phyloP scores from a whole-genome alignment of 140 eudicot species.

The Eryngium alpinum region DNA sequence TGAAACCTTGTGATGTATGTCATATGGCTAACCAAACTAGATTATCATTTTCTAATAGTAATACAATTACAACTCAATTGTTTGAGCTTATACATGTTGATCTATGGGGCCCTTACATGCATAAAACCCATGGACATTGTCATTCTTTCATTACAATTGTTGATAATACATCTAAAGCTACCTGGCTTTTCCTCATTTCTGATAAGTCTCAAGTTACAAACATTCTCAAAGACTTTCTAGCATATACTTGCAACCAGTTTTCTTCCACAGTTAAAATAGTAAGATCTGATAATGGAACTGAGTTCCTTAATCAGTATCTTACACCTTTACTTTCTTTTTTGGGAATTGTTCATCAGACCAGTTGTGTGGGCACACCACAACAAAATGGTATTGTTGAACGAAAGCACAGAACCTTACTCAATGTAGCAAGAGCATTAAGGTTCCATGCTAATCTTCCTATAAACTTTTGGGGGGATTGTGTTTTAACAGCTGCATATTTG shows the following conservation, averaged over 20 bases:
- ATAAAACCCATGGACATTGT: background rate
- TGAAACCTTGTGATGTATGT: background rate
- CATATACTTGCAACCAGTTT: background rate
- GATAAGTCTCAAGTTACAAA: background rate
- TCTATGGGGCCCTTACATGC: background rate
- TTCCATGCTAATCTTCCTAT: background rate
- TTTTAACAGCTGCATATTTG: too few relatives aligned
- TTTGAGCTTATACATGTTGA: background rate
- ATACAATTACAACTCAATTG: too few relatives aligned
- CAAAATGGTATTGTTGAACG: background rate
- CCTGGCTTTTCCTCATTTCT: background rate
- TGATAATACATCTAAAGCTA: background rate
- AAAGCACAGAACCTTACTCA: background rate
- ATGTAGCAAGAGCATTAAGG: background rate
- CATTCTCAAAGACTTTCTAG: background rate
- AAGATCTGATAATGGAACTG: background rate
- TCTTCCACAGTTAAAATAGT: background rate
- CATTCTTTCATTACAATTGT: background rate
- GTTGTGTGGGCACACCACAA: background rate
- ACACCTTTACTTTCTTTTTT: background rate
- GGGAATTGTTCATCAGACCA: background rate
- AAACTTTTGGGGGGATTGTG: too few relatives aligned
- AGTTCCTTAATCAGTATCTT: background rate
- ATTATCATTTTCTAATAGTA: background rate
- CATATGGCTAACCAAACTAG: background rate